A percentile compares a stretch with the other conserved stretches of the same genome.
Conservation (phyloP, 768 basidiomycete genomes). For the Termitomyces sp. region DNA sequence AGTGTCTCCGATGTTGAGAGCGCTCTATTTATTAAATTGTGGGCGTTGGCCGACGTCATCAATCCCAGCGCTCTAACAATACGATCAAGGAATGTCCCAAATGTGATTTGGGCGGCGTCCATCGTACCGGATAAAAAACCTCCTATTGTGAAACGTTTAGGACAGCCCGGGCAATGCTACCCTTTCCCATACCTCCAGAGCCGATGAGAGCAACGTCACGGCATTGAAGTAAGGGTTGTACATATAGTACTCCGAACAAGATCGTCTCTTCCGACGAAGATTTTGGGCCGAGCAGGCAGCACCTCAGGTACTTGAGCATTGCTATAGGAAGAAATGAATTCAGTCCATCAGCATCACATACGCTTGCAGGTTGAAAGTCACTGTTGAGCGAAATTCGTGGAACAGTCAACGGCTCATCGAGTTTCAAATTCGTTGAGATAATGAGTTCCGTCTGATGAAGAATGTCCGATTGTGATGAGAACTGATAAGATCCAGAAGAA, state of each 20-base stretch:
- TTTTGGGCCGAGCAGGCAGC: conserved; percentile 2
- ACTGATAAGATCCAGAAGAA: not conserved
- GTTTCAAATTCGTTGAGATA: conserved; percentile 12
- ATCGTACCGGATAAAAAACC: conserved; percentile 12
- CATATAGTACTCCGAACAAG: conserved; percentile 1
- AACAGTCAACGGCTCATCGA: conserved; percentile 13
- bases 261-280: conserved; percentile 7
- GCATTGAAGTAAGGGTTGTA: not conserved
- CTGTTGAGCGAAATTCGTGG: conserved; percentile 2
- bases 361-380: not conserved
- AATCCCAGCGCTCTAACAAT: conserved; percentile 5
- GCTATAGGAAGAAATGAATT: not conserved
- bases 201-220: conserved; percentile 11
- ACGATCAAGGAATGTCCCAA: conserved; percentile 8
- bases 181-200: conserved; percentile 13
- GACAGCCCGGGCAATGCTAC: conserved; percentile 2
- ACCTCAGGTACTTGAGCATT: conserved; percentile 3
- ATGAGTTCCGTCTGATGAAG: conserved; percentile 11
- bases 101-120: conserved; percentile 5
- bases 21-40: not conserved
- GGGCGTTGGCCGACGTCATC: not conserved
- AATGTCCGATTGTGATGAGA: not conserved
- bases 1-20: conserved; percentile 7
- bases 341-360: not conserved
- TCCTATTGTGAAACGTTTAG: conserved; percentile 1